Conservation (phyloP, 2,329 filamentous ascomycete species). For the Aspergillus tanneri region DNA sequence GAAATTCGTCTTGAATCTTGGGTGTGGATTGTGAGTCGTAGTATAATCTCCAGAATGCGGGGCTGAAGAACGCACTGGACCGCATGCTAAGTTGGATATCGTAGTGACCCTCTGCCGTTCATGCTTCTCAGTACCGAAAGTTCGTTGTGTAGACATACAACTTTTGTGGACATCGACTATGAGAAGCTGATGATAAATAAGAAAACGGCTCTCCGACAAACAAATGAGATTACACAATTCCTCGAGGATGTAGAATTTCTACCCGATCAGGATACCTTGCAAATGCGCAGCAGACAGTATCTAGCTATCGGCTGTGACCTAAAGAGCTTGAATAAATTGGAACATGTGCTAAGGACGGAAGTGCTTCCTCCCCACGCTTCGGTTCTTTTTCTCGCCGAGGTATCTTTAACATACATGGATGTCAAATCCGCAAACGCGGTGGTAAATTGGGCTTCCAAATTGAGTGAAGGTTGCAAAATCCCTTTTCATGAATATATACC, state of each 20-base stretch:
- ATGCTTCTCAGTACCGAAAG: slow-evolving; percentile 71
- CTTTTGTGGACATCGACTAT: slow-evolving; percentile 85
- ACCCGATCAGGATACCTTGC: slow-evolving; percentile 39
- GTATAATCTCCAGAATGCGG: slow-evolving; percentile 1
- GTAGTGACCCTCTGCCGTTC: slow-evolving; percentile 82
- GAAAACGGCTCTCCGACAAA: slow-evolving; percentile 63
- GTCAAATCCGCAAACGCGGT: slow-evolving; percentile 69
- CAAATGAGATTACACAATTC: slow-evolving; percentile 57
- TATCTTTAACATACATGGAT: slow-evolving; percentile 89
- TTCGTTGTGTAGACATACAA: slow-evolving; percentile 55
- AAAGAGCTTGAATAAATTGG: slow-evolving; percentile 62
- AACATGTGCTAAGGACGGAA: slow-evolving; percentile 58
- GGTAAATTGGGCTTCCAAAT: slow-evolving; percentile 71
- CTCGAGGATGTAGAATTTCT: slow-evolving; percentile 48
- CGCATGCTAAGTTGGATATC: slow-evolving; percentile 28
- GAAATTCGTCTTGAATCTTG: slow-evolving; percentile 79
- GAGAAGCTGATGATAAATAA: slow-evolving; percentile 76
- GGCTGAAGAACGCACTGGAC: slow-evolving; percentile 4
- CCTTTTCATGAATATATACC: not conserved
- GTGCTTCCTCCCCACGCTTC: slow-evolving; percentile 59
- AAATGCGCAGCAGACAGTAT: slow-evolving; percentile 69
- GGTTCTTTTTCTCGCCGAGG: slow-evolving; percentile 82
- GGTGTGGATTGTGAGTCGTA: slow-evolving; percentile 79
- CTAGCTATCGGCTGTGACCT: slow-evolving; percentile 80
- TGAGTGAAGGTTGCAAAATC: slow-evolving; percentile 63